A percentile compares a stretch with the other conserved stretches of the same genome.
Conservation (phyloP, 805 yeast genomes). For the Saturnispora saitoi region DNA sequence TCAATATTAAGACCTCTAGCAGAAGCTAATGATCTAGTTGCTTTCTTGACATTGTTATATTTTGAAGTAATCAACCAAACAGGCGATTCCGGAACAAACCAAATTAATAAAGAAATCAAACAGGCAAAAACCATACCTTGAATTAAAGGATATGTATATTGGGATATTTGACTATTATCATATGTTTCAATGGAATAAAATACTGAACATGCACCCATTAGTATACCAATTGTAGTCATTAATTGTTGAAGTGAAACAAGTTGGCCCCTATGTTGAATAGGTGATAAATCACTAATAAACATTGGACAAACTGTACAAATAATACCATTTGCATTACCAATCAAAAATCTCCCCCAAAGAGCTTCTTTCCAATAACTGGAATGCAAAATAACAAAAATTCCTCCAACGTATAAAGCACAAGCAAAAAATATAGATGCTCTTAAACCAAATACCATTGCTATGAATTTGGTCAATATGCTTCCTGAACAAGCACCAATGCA, state of each 20-base stretch:
- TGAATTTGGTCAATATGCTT: conserved; percentile 15
- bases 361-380: conserved; percentile 21
- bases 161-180: conserved; percentile 9
- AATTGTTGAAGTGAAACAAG: conserved; percentile 28
- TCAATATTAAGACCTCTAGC: conserved; percentile 15
- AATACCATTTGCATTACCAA: conserved; percentile 28
- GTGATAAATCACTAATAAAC: conserved; percentile 31
- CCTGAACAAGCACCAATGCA: conserved; percentile 30
- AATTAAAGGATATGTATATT: conserved; percentile 20
- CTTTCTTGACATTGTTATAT: conserved; percentile 5
- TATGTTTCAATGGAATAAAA: conserved; percentile 13
- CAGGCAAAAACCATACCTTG: conserved; percentile 15
- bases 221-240: conserved; percentile 29
- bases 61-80: conserved; percentile 19
- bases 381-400: conserved; percentile 16
- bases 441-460: conserved; percentile 23
- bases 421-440: conserved; percentile 19
- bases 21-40: conserved; percentile 18
- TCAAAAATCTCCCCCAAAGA: conserved; percentile 23
- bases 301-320: conserved; percentile 29
- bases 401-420: conserved; percentile 16
- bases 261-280: conserved; percentile 24
- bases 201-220: conserved; percentile 24
- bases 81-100: conserved; percentile 31
- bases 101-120: conserved; percentile 12